These are phyloP conservation scores for Aquilaria sinensis DNA, from an alignment of 345 rosid genomes.

Conservation along the genomic window DNA sequence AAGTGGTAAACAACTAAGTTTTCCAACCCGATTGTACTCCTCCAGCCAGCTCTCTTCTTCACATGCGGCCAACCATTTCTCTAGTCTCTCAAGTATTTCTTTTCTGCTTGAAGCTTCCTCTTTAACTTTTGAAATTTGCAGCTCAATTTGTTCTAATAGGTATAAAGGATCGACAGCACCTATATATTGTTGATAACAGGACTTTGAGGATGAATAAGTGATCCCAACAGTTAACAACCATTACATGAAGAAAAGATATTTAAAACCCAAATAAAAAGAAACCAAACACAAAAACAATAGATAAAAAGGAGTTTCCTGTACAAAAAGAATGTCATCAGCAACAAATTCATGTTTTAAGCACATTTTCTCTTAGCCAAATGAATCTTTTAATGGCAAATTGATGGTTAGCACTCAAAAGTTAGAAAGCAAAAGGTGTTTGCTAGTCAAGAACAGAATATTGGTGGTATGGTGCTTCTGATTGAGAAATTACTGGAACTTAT, in stretches of 20 bases:
- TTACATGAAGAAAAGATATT: neutral
- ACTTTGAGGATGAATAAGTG: neutral
- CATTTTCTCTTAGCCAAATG: neutral
- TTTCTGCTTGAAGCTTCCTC: constrained; percentile 61
- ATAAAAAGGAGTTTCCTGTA: neutral
- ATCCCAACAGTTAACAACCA: neutral
- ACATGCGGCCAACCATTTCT: constrained; percentile 66
- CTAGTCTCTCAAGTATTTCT: constrained; percentile 67
- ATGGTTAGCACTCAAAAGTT: neutral
- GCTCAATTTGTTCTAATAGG: constrained; percentile 52
- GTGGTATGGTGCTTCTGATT: neutral
- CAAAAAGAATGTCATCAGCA: too few relatives aligned
- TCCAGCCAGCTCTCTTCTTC: constrained; percentile 83
- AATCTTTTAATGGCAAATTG: neutral
- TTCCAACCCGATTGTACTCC: constrained; percentile 59
- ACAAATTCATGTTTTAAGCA: neutral
- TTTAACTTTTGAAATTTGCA: constrained; percentile 53
- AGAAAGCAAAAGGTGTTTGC: neutral
- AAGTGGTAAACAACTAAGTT: neutral
- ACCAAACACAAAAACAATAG: neutral
- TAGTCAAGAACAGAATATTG: too few relatives aligned
- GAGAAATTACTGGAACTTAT: constrained; percentile 39
- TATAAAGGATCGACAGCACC: constrained; percentile 43
- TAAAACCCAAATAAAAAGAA: constrained; percentile 1
- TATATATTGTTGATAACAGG: constrained; percentile 15